These are phyloP conservation scores for Candida koratica DNA, from an alignment of 805 yeast species.

Conservation along the genomic window DNA sequence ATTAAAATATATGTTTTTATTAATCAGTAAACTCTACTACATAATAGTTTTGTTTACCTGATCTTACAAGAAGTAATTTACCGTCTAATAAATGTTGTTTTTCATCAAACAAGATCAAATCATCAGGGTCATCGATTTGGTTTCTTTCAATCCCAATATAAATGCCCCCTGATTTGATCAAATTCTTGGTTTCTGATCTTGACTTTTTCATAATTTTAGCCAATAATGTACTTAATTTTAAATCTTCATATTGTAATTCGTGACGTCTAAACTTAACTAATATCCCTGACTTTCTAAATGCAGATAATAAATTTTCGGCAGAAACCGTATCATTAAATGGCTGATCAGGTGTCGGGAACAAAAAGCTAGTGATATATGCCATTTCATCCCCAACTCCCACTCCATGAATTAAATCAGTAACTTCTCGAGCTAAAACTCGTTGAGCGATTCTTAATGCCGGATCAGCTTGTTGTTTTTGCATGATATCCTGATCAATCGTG, in stretches of 20 bases:
- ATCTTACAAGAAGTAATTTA: constrained; percentile 58
- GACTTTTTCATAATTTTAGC: constrained; percentile 46
- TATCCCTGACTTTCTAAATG: constrained; percentile 58
- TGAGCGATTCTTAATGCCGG: constrained; percentile 76
- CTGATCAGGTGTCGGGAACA: constrained; percentile 57
- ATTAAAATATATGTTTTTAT: neutral
- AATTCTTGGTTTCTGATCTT: constrained; percentile 55
- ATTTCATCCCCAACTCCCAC: constrained; percentile 68
- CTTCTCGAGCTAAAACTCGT: constrained; percentile 71
- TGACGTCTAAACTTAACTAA: constrained; percentile 33
- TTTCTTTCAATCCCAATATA: constrained; percentile 60
- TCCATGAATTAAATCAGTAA: constrained; percentile 86
- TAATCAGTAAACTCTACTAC: constrained; percentile 48
- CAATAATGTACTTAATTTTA: constrained; percentile 52
- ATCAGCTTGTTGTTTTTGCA: constrained; percentile 48
- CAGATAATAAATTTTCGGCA: constrained; percentile 47
- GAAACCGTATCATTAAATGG: constrained; percentile 44
- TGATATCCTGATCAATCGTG: constrained; percentile 48
- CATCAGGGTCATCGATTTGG: constrained; percentile 48
- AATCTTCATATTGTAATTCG: constrained; percentile 31
- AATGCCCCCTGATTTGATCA: constrained; percentile 67
- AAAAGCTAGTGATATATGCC: constrained; percentile 58
- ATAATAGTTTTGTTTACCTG: constrained; percentile 69
- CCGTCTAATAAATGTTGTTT: constrained; percentile 53
- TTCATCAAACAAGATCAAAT: constrained; percentile 43